A percentile compares a stretch with the other conserved stretches of the same genome.
These are phyloP conservation scores for Phytophthora sp. DNA, from an alignment of 352 stramenopile genomes.

Conservation along the genomic window DNA sequence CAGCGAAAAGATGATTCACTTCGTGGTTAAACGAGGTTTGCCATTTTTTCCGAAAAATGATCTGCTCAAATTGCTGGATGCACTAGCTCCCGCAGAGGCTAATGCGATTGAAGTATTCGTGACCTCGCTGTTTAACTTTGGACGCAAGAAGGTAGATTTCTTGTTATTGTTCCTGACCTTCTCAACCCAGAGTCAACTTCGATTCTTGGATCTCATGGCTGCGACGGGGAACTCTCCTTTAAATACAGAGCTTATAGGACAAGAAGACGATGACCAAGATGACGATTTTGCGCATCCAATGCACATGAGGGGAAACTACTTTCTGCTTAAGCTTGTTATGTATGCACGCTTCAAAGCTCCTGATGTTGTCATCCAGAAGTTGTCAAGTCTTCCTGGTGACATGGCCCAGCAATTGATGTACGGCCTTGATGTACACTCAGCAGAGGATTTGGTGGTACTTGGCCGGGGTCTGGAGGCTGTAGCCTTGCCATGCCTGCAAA, in stretches of 20 bases:
- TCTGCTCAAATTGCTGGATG: conserved; percentile 54
- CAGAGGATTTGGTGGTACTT: conserved; percentile 42
- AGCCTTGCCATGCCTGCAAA: conserved; percentile 24
- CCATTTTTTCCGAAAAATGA: conserved; percentile 48
- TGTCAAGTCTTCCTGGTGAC: conserved; percentile 36
- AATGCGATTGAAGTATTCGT: conserved; percentile 49
- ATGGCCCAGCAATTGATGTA: conserved; percentile 32
- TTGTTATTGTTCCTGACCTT: conserved; percentile 52
- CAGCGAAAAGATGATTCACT: conserved; percentile 42
- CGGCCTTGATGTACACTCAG: conserved; percentile 26
- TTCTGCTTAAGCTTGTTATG: conserved; percentile 61
- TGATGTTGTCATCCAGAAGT: conserved; percentile 53
- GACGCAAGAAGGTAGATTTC: conserved; percentile 36
- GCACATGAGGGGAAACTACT: conserved; percentile 3
- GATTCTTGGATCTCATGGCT: conserved; percentile 42
- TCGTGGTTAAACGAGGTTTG: conserved; percentile 39
- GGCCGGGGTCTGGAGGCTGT: conserved; percentile 51
- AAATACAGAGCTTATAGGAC: not conserved
- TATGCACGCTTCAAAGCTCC: conserved; percentile 38
- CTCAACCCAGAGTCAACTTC: conserved; percentile 37
- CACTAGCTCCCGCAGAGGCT: conserved; percentile 36
- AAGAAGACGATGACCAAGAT: conserved; percentile 13
- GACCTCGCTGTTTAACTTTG: conserved; percentile 40
- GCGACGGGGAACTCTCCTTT: conserved; percentile 20
- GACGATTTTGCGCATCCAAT: conserved; percentile 6